Percentiles rank a stretch among this genome's conserved stretches.
These are phyloP conservation scores for Leccinellum rugosiceps DNA, from an alignment of 768 basidiomycete genomes.

Conservation along the genomic window DNA sequence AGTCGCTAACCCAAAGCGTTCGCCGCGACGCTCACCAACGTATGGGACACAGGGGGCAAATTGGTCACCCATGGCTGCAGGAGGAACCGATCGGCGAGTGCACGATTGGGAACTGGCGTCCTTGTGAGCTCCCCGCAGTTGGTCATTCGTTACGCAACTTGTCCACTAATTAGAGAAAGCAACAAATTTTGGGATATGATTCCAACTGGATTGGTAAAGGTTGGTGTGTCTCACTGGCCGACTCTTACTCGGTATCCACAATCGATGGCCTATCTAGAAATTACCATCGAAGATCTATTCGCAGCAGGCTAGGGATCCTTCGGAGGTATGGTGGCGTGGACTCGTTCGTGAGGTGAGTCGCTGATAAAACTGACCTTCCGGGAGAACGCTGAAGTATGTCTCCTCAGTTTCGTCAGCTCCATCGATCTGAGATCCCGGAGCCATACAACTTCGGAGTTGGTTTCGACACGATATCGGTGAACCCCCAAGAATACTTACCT, in stretches of 20 bases:
- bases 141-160: not conserved
- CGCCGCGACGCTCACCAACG: not conserved
- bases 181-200: constrained; percentile 49
- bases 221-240: constrained; percentile 11
- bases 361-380: not conserved
- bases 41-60: constrained; percentile 38
- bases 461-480: constrained; percentile 47
- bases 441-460: constrained; percentile 36
- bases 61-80: constrained; percentile 44
- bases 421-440: constrained; percentile 34
- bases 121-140: constrained; percentile 34
- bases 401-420: constrained; percentile 33
- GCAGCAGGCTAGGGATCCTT: constrained; percentile 12
- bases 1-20: constrained; percentile 7
- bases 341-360: constrained; percentile 38
- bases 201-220: constrained; percentile 40
- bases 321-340: constrained; percentile 37
- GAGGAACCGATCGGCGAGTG: constrained; percentile 31
- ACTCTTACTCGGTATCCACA: not conserved
- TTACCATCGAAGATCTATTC: constrained; percentile 37
- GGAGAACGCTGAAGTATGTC: not conserved
- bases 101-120: constrained; percentile 39
- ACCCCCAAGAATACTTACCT: constrained; percentile 49
- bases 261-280: constrained; percentile 26
- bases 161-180: constrained; percentile 24